Evolutionary conservation across 495 filamentous ascomycete species (phyloP).

Genomic region (Friedmanniomyces simplex): DNA sequence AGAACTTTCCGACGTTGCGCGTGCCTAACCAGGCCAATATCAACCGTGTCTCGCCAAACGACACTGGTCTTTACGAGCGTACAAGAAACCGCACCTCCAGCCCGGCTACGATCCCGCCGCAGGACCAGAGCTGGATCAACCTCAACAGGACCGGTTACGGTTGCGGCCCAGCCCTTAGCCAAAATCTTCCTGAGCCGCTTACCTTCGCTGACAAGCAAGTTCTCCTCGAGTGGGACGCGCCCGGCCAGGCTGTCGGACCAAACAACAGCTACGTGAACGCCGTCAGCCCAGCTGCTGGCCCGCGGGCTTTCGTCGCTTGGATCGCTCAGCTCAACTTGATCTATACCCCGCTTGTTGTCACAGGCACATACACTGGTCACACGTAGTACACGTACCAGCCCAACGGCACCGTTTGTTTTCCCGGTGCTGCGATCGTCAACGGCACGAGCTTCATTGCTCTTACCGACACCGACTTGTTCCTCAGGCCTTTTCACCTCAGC

Average conservation of each 20-base stretch:
- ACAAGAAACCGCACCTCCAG: constrained; percentile 39
- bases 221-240: constrained; percentile 59
- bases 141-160: constrained; percentile 40
- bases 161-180: constrained; percentile 54
- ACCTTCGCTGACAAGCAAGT: constrained; percentile 68
- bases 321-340: constrained; percentile 74
- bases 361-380: constrained; percentile 46
- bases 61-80: constrained; percentile 45
- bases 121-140: constrained; percentile 41
- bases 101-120: constrained; percentile 35
- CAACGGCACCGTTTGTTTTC: constrained; percentile 21
- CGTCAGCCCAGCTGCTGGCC: constrained; percentile 38
- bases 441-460: constrained; percentile 71
- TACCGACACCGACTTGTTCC: constrained; percentile 54
- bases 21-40: constrained; percentile 73
- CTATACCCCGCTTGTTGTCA: constrained; percentile 56
- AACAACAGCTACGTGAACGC: constrained; percentile 72
- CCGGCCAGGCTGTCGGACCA: constrained; percentile 61
- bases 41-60: constrained; percentile 43
- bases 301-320: constrained; percentile 63
- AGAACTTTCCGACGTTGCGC: constrained; percentile 71
- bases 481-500: constrained; percentile 66
- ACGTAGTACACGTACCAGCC: constrained; percentile 67
- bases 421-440: constrained; percentile 46
- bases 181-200: constrained; percentile 56